Evolutionary conservation across 2,329 filamentous ascomycete species (phyloP).

Genomic region (Fusarium oligoseptatum): DNA sequence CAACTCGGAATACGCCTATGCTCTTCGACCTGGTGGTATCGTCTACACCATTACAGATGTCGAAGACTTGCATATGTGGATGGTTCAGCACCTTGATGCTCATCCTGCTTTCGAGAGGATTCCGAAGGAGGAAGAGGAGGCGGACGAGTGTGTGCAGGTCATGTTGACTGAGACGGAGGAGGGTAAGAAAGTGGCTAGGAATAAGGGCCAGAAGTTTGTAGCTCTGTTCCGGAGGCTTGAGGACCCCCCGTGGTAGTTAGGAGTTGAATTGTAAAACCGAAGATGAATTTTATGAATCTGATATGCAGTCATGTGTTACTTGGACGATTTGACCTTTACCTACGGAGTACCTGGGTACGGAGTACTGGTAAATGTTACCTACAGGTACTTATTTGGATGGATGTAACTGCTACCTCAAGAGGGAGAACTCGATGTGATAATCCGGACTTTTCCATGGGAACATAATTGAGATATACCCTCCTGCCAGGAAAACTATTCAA

Average conservation of each 20-base stretch:
- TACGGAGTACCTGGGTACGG: background rate
- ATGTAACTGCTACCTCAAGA: background rate
- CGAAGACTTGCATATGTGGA: conserved; percentile 93
- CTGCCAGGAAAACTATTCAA: background rate
- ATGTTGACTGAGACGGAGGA: conserved; percentile 94
- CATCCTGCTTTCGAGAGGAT: conserved; percentile 86
- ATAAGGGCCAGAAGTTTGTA: conserved; percentile 91
- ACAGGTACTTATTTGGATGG: background rate
- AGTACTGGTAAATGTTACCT: background rate
- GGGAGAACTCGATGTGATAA: background rate
- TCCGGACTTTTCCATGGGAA: background rate
- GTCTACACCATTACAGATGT: conserved; percentile 99
- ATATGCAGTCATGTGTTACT: background rate
- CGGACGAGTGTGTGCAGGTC: conserved; percentile 77
- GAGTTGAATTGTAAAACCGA: conserved; percentile 3
- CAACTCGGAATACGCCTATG: conserved; percentile 94
- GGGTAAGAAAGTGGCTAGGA: conserved; percentile 94
- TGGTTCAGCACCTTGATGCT: conserved; percentile 85
- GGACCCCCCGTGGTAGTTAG: conserved; percentile 80
- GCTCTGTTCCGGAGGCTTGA: conserved; percentile 86
- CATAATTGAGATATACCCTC: background rate
- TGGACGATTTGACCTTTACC: background rate
- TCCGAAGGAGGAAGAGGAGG: conserved; percentile 73
- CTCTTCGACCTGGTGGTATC: conserved; percentile 83
- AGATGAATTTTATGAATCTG: background rate